phyloP scores from a whole-genome alignment of 768 basidiomycete species.

The Mycena amicta region DNA sequence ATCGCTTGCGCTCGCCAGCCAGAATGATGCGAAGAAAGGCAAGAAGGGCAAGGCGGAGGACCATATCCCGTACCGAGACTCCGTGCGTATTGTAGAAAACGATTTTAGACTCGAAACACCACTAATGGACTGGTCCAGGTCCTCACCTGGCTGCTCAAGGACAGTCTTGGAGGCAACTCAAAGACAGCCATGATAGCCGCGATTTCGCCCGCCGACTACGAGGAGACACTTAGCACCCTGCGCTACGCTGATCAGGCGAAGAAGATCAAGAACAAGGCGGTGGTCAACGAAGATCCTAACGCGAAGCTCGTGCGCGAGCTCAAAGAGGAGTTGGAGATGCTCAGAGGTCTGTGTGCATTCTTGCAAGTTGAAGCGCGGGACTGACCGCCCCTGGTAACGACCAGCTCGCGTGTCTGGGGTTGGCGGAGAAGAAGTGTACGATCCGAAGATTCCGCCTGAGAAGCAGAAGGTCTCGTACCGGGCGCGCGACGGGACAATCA shows the following conservation, averaged over 20 bases:
- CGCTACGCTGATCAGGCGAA: constrained; percentile 99
- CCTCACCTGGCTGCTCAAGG: constrained; percentile 97
- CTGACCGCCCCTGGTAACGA: constrained; percentile 11
- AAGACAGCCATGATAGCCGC: constrained; percentile 99
- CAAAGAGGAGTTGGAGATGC: constrained; percentile 95
- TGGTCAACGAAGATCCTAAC: constrained; percentile 99
- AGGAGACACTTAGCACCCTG: constrained; percentile 94
- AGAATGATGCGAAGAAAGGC: constrained; percentile 73
- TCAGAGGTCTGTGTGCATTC: constrained; percentile 63
- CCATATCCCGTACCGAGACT: constrained; percentile 96
- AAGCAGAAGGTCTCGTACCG: constrained; percentile 95
- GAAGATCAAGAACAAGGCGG: constrained; percentile 99
- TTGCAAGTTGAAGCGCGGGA: constrained; percentile 24
- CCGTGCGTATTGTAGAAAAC: constrained; percentile 53
- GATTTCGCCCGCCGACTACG: constrained; percentile 97
- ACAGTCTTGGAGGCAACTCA: constrained; percentile 94
- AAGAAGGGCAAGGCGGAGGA: constrained; percentile 91
- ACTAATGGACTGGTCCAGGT: constrained; percentile 53
- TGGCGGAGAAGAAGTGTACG: constrained; percentile 73
- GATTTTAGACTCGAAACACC: not conserved
- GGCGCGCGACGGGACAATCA: constrained; percentile 90
- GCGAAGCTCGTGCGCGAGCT: constrained; percentile 98
- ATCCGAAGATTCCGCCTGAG: constrained; percentile 88
- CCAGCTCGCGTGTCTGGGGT: constrained; percentile 75
- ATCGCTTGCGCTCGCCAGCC: constrained; percentile 74